Evolutionary conservation across 2,329 filamentous ascomycete genomes (phyloP).

Genomic region (Penicillium sumatraense): DNA sequence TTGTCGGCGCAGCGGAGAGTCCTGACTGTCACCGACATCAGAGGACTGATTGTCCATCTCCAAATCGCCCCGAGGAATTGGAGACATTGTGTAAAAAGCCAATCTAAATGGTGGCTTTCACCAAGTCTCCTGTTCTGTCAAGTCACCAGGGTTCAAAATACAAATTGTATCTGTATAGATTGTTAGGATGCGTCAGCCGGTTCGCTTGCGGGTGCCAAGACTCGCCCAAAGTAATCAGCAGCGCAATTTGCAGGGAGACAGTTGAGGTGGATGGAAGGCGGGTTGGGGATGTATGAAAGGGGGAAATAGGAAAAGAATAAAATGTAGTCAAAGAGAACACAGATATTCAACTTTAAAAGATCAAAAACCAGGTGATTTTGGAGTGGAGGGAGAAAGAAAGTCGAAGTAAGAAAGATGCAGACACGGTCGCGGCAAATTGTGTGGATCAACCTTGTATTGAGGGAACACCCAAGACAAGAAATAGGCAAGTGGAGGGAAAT

Average conservation of each 20-base stretch:
- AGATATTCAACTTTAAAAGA: no score
- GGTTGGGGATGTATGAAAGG: no score
- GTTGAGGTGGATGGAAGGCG: not conserved
- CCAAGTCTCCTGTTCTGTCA: not conserved
- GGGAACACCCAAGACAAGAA: not conserved
- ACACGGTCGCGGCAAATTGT: conserved; percentile 34
- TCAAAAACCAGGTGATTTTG: no score
- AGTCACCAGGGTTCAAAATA: not conserved
- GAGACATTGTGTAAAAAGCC: conserved; percentile 33
- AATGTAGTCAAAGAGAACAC: no score
- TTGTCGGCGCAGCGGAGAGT: conserved; percentile 42
- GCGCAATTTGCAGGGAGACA: not conserved
- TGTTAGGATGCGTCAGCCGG: not conserved
- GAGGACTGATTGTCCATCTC: conserved; percentile 43
- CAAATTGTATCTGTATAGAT: conserved; percentile 1
- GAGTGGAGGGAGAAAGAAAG: not conserved
- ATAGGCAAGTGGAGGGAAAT: conserved; percentile 14
- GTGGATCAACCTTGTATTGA: conserved; percentile 29
- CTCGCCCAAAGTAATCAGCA: not conserved
- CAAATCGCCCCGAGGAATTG: conserved; percentile 38
- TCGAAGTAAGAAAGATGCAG: conserved; percentile 18
- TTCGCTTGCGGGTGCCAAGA: not conserved
- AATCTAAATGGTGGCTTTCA: not conserved
- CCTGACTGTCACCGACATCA: conserved; percentile 41
- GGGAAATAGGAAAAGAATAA: not conserved